Conservation (phyloP, 176 grass and related monocot genomes). For the Cymbopogon citratus region DNA sequence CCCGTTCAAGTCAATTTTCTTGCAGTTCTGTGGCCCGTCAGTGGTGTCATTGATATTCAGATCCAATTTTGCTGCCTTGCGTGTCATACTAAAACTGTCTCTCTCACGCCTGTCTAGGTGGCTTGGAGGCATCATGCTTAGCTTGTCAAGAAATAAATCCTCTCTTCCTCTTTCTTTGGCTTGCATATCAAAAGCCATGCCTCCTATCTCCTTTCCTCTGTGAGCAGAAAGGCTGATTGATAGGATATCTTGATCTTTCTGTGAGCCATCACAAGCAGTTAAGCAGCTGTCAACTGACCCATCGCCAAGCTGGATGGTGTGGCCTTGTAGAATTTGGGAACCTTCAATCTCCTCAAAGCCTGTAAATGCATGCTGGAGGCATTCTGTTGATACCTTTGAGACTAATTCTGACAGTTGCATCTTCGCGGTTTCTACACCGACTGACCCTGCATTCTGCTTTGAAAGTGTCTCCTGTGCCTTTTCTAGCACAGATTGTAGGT, state of each 20-base stretch:
- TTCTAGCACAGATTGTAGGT: conserved; percentile 88
- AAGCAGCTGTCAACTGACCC: conserved; percentile 85
- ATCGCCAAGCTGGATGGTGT: conserved; percentile 52
- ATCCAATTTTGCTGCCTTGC: conserved; percentile 54
- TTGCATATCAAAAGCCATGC: conserved; percentile 16
- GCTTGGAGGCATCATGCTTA: conserved; percentile 41
- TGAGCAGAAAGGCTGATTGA: conserved; percentile 54
- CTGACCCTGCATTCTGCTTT: conserved; percentile 73
- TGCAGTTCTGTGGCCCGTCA: conserved; percentile 45
- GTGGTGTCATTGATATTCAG: conserved; percentile 58
- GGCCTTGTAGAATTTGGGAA: conserved; percentile 41
- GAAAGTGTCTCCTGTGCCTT: conserved; percentile 86
- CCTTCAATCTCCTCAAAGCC: conserved; percentile 44
- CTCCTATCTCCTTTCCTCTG: conserved; percentile 29
- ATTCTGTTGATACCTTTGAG: conserved; percentile 83
- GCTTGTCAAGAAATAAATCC: conserved; percentile 51
- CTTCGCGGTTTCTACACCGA: conserved; percentile 70
- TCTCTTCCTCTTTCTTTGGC: conserved; percentile 29
- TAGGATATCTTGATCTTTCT: conserved; percentile 71
- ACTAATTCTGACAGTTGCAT: conserved; percentile 82
- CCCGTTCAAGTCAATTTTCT: conserved; percentile 89
- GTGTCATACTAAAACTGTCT: conserved; percentile 33
- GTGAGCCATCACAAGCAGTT: conserved; percentile 66
- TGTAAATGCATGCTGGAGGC: conserved; percentile 56
- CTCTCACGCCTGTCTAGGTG: conserved; percentile 38